These are phyloP conservation scores for Cadophora luteo-olivacea DNA, from an alignment of 2,329 filamentous ascomycete genomes.

Conservation along the genomic window DNA sequence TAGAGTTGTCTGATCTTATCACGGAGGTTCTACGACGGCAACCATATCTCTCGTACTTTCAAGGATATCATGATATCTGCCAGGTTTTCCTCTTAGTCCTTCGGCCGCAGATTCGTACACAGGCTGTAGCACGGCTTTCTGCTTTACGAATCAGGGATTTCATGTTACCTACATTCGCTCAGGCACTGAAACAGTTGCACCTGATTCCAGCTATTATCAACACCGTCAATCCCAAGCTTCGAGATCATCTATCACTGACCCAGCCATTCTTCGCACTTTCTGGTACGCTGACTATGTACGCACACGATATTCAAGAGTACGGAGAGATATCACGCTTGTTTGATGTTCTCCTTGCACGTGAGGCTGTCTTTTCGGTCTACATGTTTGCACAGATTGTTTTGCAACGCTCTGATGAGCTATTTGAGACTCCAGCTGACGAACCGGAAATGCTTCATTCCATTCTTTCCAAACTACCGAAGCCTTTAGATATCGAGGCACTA, in stretches of 20 bases:
- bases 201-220: constrained; percentile 84
- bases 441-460: constrained; percentile 91
- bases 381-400: constrained; percentile 90
- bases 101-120: constrained; percentile 63
- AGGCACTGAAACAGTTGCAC: constrained; percentile 83
- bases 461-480: constrained; percentile 83
- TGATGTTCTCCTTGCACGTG: constrained; percentile 85
- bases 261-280: constrained; percentile 92
- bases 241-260: constrained; percentile 75
- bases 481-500: constrained; percentile 80
- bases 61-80: constrained; percentile 98
- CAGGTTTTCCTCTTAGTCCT: constrained; percentile 93
- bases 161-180: constrained; percentile 88
- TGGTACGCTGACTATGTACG: constrained; percentile 95
- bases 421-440: constrained; percentile 82
- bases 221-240: constrained; percentile 73
- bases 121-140: constrained; percentile 80
- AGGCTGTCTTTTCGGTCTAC: constrained; percentile 90
- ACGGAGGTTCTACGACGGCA: constrained; percentile 78
- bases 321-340: constrained; percentile 88
- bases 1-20: constrained; percentile 81
- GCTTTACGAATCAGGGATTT: constrained; percentile 93
- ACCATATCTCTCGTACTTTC: constrained; percentile 91
- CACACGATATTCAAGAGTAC: constrained; percentile 93
- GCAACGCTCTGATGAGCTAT: constrained; percentile 80